phyloP scores from a whole-genome alignment of 305 asterid genomes.

The Solanum hybrid region DNA sequence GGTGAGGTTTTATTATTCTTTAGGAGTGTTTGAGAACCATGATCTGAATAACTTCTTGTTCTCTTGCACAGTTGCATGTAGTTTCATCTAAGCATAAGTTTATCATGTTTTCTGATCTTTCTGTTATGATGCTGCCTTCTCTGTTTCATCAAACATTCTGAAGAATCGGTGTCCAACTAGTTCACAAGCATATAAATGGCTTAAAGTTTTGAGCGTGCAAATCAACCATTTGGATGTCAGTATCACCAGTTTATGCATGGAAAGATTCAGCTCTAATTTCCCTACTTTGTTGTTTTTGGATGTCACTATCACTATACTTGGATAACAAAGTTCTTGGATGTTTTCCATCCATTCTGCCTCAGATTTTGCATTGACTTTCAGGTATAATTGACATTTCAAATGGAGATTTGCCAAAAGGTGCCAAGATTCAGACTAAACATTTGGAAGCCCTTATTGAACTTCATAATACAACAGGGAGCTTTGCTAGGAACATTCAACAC shows the following conservation, averaged over 20 bases:
- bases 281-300: not conserved
- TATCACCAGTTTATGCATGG: not conserved
- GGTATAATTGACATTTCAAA: constrained; percentile 92
- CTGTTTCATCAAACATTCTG: not conserved
- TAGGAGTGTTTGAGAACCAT: not conserved
- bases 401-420: constrained; percentile 83
- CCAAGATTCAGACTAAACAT: constrained; percentile 77
- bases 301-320: not conserved
- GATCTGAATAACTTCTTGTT: not conserved
- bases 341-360: constrained; percentile 8
- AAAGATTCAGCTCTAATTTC: constrained; percentile 1
- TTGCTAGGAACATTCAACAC: constrained; percentile 81
- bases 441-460: constrained; percentile 81
- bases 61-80: not conserved
- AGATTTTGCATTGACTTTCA: constrained; percentile 30
- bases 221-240: not conserved
- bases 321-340: not conserved
- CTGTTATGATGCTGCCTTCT: not conserved
- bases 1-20: constrained; percentile 31
- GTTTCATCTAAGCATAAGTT: not conserved
- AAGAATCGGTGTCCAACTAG: not conserved
- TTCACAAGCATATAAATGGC: not conserved
- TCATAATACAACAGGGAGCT: constrained; percentile 85
- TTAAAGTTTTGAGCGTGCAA: not conserved
- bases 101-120: not conserved